Conservation (phyloP, 495 filamentous ascomycete species). For the Hypoxylon rickii region DNA sequence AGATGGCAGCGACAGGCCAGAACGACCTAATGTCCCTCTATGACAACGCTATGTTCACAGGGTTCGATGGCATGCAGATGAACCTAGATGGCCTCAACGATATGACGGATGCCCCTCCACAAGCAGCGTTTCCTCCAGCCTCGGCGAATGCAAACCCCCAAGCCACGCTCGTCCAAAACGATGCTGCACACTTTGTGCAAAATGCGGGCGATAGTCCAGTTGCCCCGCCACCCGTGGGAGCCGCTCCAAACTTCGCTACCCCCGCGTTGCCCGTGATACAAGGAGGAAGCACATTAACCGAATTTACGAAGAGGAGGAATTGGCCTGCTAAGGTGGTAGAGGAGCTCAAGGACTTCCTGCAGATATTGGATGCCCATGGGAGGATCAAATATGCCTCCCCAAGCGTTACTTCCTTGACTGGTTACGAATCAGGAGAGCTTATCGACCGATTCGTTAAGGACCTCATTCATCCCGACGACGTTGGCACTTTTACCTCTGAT, state of each 20-base stretch:
- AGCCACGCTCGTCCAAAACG: conserved; percentile 26
- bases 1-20: conserved; percentile 40
- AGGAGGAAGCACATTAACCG: conserved; percentile 70
- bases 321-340: conserved; percentile 90
- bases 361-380: conserved; percentile 84
- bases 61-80: conserved; percentile 48
- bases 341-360: conserved; percentile 86
- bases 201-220: conserved; percentile 31
- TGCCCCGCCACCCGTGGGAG: conserved; percentile 51
- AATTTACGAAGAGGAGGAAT: conserved; percentile 82
- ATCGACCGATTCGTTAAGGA: conserved; percentile 74
- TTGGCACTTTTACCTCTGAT: conserved; percentile 80
- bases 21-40: conserved; percentile 48
- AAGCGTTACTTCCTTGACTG: conserved; percentile 76
- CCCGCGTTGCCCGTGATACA: conserved; percentile 49
- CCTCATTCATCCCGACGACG: conserved; percentile 88
- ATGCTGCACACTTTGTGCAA: conserved; percentile 31
- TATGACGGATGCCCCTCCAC: conserved; percentile 24
- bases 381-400: conserved; percentile 84
- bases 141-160: conserved; percentile 23
- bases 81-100: conserved; percentile 39
- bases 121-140: conserved; percentile 25
- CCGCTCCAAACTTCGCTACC: conserved; percentile 21
- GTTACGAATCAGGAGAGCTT: conserved; percentile 71
- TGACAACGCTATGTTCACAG: conserved; percentile 41